Percentiles rank a stretch among this genome's conserved stretches.
Evolutionary conservation across 345 rosid genomes (phyloP).

Genomic region (Conringia planisiliqua): DNA sequence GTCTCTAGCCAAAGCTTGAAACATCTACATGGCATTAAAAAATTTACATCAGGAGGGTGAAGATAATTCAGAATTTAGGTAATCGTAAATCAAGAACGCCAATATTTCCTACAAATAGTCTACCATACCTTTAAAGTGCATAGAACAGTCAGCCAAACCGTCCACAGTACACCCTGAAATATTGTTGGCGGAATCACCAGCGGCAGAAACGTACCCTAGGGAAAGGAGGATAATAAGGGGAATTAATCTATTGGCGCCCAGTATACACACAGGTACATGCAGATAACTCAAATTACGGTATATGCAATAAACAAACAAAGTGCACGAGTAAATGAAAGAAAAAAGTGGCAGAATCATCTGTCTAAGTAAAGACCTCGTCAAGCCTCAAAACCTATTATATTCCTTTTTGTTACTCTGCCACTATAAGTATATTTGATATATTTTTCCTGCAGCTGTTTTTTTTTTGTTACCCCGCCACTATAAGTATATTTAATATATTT

Average conservation of each 20-base stretch:
- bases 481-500: neutral
- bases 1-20: slow-evolving; percentile 98
- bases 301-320: neutral
- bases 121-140: slow-evolving; percentile 81
- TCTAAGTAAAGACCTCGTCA: slow-evolving; percentile 9
- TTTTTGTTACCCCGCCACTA: neutral
- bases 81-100: slow-evolving; percentile 13
- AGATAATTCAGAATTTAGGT: neutral
- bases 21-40: slow-evolving; percentile 56
- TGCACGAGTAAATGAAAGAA: neutral
- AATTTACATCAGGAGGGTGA: slow-evolving; percentile 17
- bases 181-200: slow-evolving; percentile 81
- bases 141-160: slow-evolving; percentile 73
- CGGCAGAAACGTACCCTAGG: slow-evolving; percentile 88
- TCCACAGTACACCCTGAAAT: slow-evolving; percentile 86
- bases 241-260: neutral
- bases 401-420: neutral
- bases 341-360: neutral
- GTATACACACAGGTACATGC: neutral
- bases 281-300: no score
- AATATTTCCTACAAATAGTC: slow-evolving; percentile 3
- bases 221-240: neutral
- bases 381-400: neutral
- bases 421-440: neutral
- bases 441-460: neutral